Base-by-base conservation (phyloP, 2,329 filamentous ascomycete genomes). In the Pyrenophora teres region DNA sequence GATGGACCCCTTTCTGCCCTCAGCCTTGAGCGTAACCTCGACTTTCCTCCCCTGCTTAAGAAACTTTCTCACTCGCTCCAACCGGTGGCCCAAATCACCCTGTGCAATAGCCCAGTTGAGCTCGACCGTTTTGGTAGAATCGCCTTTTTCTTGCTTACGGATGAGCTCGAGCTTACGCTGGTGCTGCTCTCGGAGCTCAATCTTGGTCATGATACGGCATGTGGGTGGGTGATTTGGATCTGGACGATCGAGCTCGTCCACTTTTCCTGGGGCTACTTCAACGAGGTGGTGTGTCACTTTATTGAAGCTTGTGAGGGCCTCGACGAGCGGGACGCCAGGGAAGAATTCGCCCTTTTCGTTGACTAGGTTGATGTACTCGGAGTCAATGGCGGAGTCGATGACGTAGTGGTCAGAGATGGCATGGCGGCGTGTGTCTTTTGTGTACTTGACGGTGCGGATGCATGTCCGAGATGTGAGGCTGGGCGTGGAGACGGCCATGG, bases 81-180 rank as follows among this genome's bases (percentile, higher is more conserved):
- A 30, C 19, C 70, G 46, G 70, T 89, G 87, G n/a, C 76, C 76
- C 45, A 96, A 72, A 76, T 97, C 92, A 68, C 93, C 83, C 10
- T 74, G 68, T 54, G 86, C 86, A 65, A 96, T 95, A 30, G 87
- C 86, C 92, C 92, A 97, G 72, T 91, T 93, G 63, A 97, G 64
- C 76, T 97, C 92, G n/a, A 97, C 73, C 68, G 87, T 87, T 77
- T 97, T 97, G 13, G 74, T 69, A 59, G 78, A 35, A 10, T 56
- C 47, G 2, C 64, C 63, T 32, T 62, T 80, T 31, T 76, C 65
- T 16, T 68, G 62, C 52, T 77, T 75, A 39, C 77, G 77, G 46
- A 70, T 76, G 59, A 69, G 54, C 2, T 72, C 77, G 62, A 75
- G 73, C 56, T 77, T 76, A 58, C 74, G 77, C 54, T 78, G 74